Evolutionary conservation across 352 stramenopile genomes (phyloP), one percentile per base, ranked within the genome.

Genomic region (Phytophthora capsici): DNA sequence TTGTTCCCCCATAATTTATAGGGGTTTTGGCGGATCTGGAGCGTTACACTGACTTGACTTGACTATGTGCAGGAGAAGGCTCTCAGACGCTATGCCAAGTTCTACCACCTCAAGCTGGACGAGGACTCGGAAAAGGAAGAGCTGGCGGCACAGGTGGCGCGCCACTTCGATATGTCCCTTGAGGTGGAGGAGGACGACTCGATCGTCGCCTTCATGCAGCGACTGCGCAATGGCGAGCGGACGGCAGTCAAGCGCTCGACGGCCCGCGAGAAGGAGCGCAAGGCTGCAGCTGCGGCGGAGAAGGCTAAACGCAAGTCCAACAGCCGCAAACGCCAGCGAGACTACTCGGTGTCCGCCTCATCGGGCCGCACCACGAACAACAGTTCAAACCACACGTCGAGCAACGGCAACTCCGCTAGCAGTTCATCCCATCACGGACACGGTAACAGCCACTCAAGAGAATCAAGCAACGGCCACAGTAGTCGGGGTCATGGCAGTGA

Each of bases 111-210:
- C 17, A 80, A 80, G 17, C 58, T 92, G 48, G 77, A 79, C 20
- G 80, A 87, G 8, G 71, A 84, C 19, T 81, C 59, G 59, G 70
- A 60, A 13, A 92, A 94, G 54, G 82, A 90, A 26, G 84, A 94
- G 20, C 57, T 95, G 49, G 87, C 87, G 20, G 84, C 85, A 34
- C 70, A 90, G 43, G 85, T 95, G 40, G 87, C 87, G 59, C 78
- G 87, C 22, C 85, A 95, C 70, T 94, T 94, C 28, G 87, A 93
- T 56, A 69, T 76, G 47, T 80, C 85, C 50, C 76, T 95, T 12
- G 82, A 94, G 25, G 87, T 95, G 20, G 82, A 94, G 57, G 85
- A 95, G 54, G 83, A 95, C 74, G 85, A 95, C 54, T 95, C 87
- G 20, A 93, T 95, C 56, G 78, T 93, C 49, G 77, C 83, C 37